Evolutionary conservation across 768 basidiomycete genomes (phyloP), one percentile per base, ranked within the genome.

Genomic region (Tulasnella sp.): DNA sequence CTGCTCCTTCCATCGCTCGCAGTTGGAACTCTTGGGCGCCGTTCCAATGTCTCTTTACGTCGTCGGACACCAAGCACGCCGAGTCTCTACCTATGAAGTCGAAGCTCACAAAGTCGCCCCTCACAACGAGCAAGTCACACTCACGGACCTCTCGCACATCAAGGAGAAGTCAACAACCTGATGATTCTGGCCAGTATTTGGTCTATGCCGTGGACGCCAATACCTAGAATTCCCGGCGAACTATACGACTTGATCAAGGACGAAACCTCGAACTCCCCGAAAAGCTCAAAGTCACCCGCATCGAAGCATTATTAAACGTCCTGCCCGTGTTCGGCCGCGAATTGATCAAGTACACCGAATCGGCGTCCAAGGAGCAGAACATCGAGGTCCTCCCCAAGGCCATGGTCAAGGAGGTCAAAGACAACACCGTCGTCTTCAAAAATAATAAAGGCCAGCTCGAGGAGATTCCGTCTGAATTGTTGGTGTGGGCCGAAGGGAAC

Each of bases 371-470:
- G 84, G 93, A 95, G 85, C 94, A 94, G 83, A 95, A 96, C 85
- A 99, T 98, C 78, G 92, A 98, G 67, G 92, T 99, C 81, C 83
- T 94, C 82, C 98, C 96, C n/a, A 93, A 93, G 84, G 99, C 97
- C 25, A 99, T 98, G 96, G 97, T 98, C 80, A 96, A 96, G 84
- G 93, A 96, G 85, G 88, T 99, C 80, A 92, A 91, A 83, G 91
- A 93, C 78, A 88, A 89, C 80, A 88, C 89, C 74, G 93, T 99
- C 64, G 85, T 93, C 31, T 89, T 99, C 38, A 92, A 96, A 83
- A 91, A 93, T 85, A 94, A 94, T n/a, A 94, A n/a, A 83, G 92
- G 92, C 82, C 87, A 85, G 72, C 88, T 93, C 79, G 85, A n/a
- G n/a, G 96, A 98, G 80, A 90, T 99, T 76, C 96, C 94, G 11